phyloP scores from a whole-genome alignment of 2,329 filamentous ascomycete species.

The Saccharata proteae region DNA sequence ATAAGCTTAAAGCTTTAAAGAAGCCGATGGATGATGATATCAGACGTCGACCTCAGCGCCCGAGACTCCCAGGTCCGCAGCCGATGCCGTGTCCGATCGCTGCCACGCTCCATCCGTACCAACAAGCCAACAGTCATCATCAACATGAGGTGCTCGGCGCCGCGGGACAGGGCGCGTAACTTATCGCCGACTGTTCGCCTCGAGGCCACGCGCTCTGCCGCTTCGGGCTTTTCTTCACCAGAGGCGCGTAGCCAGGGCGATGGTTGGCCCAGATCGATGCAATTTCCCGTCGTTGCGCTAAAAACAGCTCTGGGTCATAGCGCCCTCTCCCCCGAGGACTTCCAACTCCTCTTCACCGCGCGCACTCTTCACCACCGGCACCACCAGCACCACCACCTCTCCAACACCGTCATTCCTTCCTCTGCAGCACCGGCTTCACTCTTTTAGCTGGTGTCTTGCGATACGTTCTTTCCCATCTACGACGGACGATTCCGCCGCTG shows the following conservation, averaged over 20 bases:
- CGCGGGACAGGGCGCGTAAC: too few species aligned
- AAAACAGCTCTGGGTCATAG: neutral
- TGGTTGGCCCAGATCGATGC: neutral
- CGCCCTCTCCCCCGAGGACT: constrained; percentile 3
- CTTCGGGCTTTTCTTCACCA: neutral
- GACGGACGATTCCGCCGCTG: constrained; percentile 1
- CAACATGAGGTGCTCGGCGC: too few species aligned
- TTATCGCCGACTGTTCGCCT: too few species aligned
- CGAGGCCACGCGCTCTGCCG: too few species aligned
- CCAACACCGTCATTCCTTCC: constrained; percentile 7
- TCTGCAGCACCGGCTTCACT: constrained; percentile 8
- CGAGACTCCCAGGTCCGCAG: too few species aligned
- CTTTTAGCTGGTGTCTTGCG: constrained; percentile 38
- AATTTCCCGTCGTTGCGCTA: neutral
- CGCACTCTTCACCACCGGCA: too few species aligned
- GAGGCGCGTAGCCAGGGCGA: neutral
- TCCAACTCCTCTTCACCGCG: neutral
- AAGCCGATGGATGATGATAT: too few species aligned
- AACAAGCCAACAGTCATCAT: too few species aligned
- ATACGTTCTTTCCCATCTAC: constrained; percentile 24
- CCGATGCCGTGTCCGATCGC: too few species aligned
- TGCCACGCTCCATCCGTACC: too few species aligned
- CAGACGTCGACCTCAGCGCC: too few species aligned
- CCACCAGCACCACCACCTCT: neutral
- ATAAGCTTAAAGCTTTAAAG: constrained; percentile 8